These are phyloP conservation scores for Trichoderma asperelloides DNA, from an alignment of 495 filamentous ascomycete species.

Conservation along the genomic window DNA sequence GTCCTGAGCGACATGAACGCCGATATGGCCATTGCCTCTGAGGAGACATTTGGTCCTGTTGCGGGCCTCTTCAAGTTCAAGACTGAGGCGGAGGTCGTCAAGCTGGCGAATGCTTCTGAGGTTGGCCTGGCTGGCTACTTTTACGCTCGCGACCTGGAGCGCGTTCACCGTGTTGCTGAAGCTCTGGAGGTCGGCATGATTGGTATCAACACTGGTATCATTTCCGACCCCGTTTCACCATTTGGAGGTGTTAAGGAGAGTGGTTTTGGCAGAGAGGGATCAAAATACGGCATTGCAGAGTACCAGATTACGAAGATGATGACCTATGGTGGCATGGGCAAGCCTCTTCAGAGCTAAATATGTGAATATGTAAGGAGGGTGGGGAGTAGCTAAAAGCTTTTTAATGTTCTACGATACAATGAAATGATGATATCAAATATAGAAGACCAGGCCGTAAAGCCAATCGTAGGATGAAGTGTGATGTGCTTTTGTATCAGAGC, in stretches of 20 bases:
- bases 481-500: background rate
- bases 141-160: constrained; percentile 63
- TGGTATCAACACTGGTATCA: constrained; percentile 74
- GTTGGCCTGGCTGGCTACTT: constrained; percentile 86
- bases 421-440: background rate
- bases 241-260: constrained; percentile 94
- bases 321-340: constrained; percentile 68
- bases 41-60: constrained; percentile 86
- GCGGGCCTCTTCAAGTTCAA: constrained; percentile 77
- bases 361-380: background rate
- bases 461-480: background rate
- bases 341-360: constrained; percentile 39
- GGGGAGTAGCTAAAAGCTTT: background rate
- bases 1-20: constrained; percentile 71
- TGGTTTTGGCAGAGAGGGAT: constrained; percentile 88
- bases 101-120: constrained; percentile 63
- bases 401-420: background rate
- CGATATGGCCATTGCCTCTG: constrained; percentile 66
- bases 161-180: constrained; percentile 71
- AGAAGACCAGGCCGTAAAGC: background rate
- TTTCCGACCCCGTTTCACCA: constrained; percentile 72
- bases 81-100: constrained; percentile 74
- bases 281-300: constrained; percentile 83
- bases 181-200: constrained; percentile 87
- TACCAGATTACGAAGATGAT: constrained; percentile 84